Percentiles rank a stretch among this genome's conserved stretches.
Conservation (phyloP, 352 stramenopile species). For the Globisporangium splendens region DNA sequence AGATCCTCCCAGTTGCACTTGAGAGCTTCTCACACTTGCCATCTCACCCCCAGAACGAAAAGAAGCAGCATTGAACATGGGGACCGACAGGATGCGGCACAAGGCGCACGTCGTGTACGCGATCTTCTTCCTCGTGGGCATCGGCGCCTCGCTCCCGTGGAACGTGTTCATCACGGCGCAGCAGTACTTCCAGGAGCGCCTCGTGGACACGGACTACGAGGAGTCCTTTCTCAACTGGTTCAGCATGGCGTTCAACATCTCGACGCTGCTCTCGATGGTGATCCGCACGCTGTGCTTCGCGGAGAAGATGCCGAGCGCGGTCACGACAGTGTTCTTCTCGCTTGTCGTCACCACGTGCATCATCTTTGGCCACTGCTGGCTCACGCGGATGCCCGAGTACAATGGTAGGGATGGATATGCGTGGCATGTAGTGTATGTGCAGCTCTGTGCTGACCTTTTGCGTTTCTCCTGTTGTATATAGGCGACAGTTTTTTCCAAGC, state of each 20-base stretch:
- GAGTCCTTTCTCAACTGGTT: constrained; percentile 87
- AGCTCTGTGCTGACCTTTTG: constrained; percentile 13
- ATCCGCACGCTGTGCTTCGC: constrained; percentile 58
- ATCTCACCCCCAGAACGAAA: constrained; percentile 2
- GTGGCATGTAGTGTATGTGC: background rate
- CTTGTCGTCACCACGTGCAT: constrained; percentile 65
- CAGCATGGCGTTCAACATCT: constrained; percentile 80
- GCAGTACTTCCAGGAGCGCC: constrained; percentile 67
- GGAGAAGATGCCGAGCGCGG: constrained; percentile 55
- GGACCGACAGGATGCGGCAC: background rate
- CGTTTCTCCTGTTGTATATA: too few species aligned
- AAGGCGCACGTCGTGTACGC: constrained; percentile 40
- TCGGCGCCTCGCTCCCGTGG: constrained; percentile 76
- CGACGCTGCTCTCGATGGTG: constrained; percentile 71
- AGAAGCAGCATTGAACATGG: background rate
- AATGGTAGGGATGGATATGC: constrained; percentile 23
- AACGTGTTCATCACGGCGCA: constrained; percentile 87
- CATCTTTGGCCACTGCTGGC: constrained; percentile 67
- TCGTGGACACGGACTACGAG: constrained; percentile 60
- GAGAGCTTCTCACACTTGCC: background rate
- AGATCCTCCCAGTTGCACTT: background rate
- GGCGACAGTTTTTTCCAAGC: constrained; percentile 64
- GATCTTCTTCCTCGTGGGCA: constrained; percentile 78
- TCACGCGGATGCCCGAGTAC: constrained; percentile 75
- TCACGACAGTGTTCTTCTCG: constrained; percentile 59